Evolutionary conservation across 2,329 filamentous ascomycete genomes (phyloP), one percentile per base, ranked within the genome.

Genomic region (Colletotrichum acutatum): DNA sequence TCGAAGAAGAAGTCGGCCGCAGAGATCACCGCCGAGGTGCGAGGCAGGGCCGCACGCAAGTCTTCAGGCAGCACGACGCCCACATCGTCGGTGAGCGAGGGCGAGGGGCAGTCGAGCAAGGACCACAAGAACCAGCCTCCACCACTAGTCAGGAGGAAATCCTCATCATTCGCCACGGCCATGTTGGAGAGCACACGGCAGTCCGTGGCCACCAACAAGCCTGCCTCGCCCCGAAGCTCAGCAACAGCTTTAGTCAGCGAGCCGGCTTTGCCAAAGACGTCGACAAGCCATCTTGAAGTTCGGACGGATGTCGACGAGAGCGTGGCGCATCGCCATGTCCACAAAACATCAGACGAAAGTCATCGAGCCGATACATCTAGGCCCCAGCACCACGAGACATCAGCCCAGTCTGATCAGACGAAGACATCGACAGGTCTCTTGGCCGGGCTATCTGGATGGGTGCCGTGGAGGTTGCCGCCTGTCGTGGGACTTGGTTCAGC

Each of bases 1-100:
- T 83, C 86, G n/a, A 89, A 86, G 76, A 91, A 90, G 80, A 90
- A 88, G 77, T 85, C 89, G 0, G 90, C 90, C 0, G 83, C 86
- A 1, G 88, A 90, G 69, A 82, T 91, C 30, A 86, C 87, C 0
- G 87, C 88, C 7, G 86, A 89, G 67, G 85, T 90, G 46, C 88
- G 86, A 53, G 89, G 86, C 30, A 85, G 88, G 65, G 82, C 84
- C 16, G 54, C 49, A 60, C 81, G 78, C 32, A 87, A 86, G 76
- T 76, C 79, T 32, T 78, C 81, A 2, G 79, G 77, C 5, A 75
- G 77, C 30, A 77, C 79, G n/a, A 80, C 82, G 1, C 77, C 81
- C 14, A 80, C 78, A 24, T 74, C 76, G 2, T 79, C 83, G 24
- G 30, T 77, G 81, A 24, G 77, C 71, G 78, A 79, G 74, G 77